Percentiles rank a stretch among this genome's conserved stretches.
Evolutionary conservation across 306 rosid genomes (phyloP).

Genomic region (Pterocarpus santalinus): DNA sequence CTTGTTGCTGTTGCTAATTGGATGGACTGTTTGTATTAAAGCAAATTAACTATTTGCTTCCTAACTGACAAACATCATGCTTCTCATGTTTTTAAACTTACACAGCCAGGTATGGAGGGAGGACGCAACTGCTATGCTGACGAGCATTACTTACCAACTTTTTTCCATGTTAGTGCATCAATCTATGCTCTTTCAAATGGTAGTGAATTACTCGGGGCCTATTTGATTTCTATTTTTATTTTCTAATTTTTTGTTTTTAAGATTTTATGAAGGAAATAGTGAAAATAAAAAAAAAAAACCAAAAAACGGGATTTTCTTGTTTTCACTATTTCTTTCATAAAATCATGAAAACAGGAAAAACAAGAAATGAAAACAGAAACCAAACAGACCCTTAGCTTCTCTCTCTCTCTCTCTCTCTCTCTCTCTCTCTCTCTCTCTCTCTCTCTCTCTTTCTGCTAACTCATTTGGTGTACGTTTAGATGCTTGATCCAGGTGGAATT

Average conservation of each 20-base stretch:
- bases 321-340: no score
- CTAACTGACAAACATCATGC: constrained; percentile 34
- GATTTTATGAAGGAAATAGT: no score
- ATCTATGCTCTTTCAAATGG: constrained; percentile 16
- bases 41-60: background rate
- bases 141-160: constrained; percentile 92
- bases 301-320: no score
- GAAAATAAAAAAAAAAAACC: no score
- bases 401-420: background rate
- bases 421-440: background rate
- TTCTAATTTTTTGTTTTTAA: no score
- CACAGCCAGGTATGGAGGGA: constrained; percentile 92
- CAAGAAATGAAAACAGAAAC: no score
- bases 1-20: constrained; percentile 30
- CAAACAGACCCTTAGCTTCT: no score
- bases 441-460: constrained; percentile 23
- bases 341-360: no score
- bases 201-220: background rate
- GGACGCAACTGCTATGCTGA: constrained; percentile 85
- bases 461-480: constrained; percentile 56
- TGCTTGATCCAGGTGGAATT: constrained; percentile 86
- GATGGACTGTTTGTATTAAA: constrained; percentile 28
- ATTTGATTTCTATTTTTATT: no score
- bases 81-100: constrained; percentile 42
- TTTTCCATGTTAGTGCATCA: constrained; percentile 64